Percentiles rank a stretch among this genome's conserved stretches.
Evolutionary conservation across 2,329 filamentous ascomycete genomes (phyloP).

Genomic region (Aspergillus tanneri): DNA sequence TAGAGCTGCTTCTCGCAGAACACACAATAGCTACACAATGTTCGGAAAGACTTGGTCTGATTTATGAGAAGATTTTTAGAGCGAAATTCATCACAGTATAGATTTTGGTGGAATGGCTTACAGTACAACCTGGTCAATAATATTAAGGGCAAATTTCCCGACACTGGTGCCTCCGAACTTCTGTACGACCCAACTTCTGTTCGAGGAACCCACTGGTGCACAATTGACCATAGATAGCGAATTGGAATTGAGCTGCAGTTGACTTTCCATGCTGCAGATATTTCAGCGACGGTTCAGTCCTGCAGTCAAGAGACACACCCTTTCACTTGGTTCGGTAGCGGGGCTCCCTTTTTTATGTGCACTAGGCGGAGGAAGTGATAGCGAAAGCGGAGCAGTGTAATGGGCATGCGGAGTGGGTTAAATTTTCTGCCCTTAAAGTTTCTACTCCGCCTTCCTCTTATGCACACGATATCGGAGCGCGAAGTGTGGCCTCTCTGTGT

Average conservation of each 20-base stretch:
- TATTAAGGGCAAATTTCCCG: slow-evolving; percentile 83
- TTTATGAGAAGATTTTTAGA: slow-evolving; percentile 10
- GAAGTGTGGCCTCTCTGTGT: too few species aligned
- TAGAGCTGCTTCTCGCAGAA: slow-evolving; percentile 89
- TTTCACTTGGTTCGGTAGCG: slow-evolving; percentile 17
- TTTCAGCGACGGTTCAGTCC: slow-evolving; percentile 8
- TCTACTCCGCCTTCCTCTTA: slow-evolving; percentile 17
- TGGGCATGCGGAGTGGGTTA: slow-evolving; percentile 13
- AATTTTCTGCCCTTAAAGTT: slow-evolving; percentile 13
- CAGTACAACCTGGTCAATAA: slow-evolving; percentile 69
- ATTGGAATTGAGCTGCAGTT: slow-evolving; percentile 13
- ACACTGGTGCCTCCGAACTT: slow-evolving; percentile 96
- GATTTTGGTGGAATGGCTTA: slow-evolving; percentile 31
- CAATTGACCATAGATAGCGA: slow-evolving; percentile 16
- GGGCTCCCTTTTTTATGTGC: slow-evolving; percentile 24
- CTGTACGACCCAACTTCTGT: slow-evolving; percentile 74
- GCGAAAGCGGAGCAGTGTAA: slow-evolving; percentile 30
- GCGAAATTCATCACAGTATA: neutral
- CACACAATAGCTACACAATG: slow-evolving; percentile 89
- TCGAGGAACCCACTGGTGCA: slow-evolving; percentile 16
- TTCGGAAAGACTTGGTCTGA: slow-evolving; percentile 60
- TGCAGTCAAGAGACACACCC: neutral
- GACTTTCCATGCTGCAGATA: slow-evolving; percentile 19
- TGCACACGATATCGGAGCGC: slow-evolving; percentile 19
- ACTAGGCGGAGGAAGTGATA: slow-evolving; percentile 21